Evolutionary conservation across 345 rosid species (phyloP), one percentile per base, ranked within the genome.

Genomic region (Arabis hirsuta): DNA sequence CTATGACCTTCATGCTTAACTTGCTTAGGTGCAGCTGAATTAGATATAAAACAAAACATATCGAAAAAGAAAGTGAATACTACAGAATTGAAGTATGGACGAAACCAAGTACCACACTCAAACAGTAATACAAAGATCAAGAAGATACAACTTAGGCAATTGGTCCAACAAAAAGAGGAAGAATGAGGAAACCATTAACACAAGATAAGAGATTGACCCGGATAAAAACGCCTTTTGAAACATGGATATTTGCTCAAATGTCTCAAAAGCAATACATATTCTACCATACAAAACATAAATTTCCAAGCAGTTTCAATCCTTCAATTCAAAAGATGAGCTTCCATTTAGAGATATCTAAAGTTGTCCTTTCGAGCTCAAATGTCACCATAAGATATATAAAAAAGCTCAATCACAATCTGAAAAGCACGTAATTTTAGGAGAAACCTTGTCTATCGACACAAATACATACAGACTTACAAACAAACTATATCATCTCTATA

Each of bases 11-110:
- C 76, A 31, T 31, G 55, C 54, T 79, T 77, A 32, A 82, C 55
- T 14, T 61, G 34, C 67, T 82, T 84, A 69, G 82, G 68, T 31
- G 82, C 90, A 5, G 67, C 89, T 80, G 80, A 48, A 63, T 41
- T 9, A 39, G 14, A 68, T 36, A 56, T n/a, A 77, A n/a, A 38
- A 22, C 52, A 67, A 5, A 36, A 44, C 9, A 59, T 27, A 26
- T 3, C 19, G 46, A 32, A 55, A 44, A 22, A 29, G 2, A 12
- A 39, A 51, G 19, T 70, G 36, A 76, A n/a, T 39, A 61, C 32
- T 19, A 43, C 4, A 9, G 53, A 60, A 36, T 14, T 66, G 6
- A 55, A 26, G 36, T 12, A 73, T 14, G 26, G 32, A 12, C 11
- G 7, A 41, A 67, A 69, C 32, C 9, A 54, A 56, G 64, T 42